Percentiles rank a stretch among this genome's conserved stretches.
Conservation (phyloP, 2,329 filamentous ascomycete genomes). For the Magnaporthiopsis incrustans region DNA sequence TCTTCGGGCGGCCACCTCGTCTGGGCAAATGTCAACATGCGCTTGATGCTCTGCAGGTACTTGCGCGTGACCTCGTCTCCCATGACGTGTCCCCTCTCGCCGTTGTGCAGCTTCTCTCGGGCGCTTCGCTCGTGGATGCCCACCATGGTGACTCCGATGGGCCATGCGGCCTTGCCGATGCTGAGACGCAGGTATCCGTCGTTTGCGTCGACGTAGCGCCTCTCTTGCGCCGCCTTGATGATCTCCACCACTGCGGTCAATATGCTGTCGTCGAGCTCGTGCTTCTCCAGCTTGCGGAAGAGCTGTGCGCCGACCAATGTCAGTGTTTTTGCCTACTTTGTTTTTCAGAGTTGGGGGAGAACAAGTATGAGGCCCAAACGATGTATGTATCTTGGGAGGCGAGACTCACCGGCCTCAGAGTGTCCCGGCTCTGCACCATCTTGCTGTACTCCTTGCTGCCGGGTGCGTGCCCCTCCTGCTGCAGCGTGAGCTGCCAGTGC, state of each 20-base stretch:
- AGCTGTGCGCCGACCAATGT: constrained; percentile 35
- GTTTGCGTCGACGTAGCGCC: constrained; percentile 92
- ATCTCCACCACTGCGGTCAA: constrained; percentile 84
- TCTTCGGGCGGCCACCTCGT: constrained; percentile 93
- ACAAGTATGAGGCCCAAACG: background rate
- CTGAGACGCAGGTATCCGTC: constrained; percentile 88
- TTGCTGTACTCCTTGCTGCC: constrained; percentile 74
- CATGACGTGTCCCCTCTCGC: constrained; percentile 88
- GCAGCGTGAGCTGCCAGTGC: constrained; percentile 78
- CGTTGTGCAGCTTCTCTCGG: constrained; percentile 87
- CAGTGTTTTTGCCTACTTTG: background rate
- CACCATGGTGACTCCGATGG: constrained; percentile 99
- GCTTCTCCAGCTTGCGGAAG: constrained; percentile 81
- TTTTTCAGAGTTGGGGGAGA: background rate
- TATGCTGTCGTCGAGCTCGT: constrained; percentile 69
- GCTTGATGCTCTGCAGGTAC: constrained; percentile 95
- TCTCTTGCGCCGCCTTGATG: constrained; percentile 79
- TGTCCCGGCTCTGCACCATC: constrained; percentile 81
- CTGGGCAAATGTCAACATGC: constrained; percentile 92
- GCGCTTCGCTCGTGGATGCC: constrained; percentile 97
- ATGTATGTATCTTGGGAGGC: background rate
- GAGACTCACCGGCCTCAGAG: constrained; percentile 62
- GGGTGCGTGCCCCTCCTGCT: constrained; percentile 58
- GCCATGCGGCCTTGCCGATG: constrained; percentile 96
- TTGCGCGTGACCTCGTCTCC: constrained; percentile 93